These are phyloP conservation scores for Aristolochia californica DNA, from an alignment of 164 flowering plant species.

Conservation along the genomic window DNA sequence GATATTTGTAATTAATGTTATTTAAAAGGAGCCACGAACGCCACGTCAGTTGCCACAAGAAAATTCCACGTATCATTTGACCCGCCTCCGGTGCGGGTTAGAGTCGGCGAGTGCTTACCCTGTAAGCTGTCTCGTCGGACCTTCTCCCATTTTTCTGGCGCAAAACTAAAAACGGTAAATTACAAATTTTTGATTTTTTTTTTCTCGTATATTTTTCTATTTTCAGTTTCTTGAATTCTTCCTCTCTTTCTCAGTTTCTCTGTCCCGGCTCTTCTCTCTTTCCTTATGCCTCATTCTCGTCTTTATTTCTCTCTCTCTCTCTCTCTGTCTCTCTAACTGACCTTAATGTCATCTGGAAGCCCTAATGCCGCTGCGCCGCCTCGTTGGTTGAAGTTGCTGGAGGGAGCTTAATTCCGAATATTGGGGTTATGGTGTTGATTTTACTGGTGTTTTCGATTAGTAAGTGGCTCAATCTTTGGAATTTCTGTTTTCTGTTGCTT, in stretches of 20 bases:
- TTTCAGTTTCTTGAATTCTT: not conserved
- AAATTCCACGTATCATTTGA: conserved; percentile 11
- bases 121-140: conserved; percentile 6
- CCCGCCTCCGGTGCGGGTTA: not conserved
- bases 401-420: not conserved
- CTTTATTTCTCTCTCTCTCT: not conserved
- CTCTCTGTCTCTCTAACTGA: conserved; percentile 6
- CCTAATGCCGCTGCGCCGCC: conserved; percentile 25
- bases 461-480: too few relatives aligned
- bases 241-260: not conserved
- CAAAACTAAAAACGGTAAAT: not conserved
- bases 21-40: not conserved
- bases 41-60: conserved; percentile 13
- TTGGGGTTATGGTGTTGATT: not conserved
- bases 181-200: not conserved
- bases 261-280: not conserved
- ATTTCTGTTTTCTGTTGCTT: too few relatives aligned
- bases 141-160: conserved; percentile 8
- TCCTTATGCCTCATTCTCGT: not conserved
- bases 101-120: not conserved
- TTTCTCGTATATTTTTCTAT: not conserved
- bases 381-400: not conserved
- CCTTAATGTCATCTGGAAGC: conserved; percentile 19
- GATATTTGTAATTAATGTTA: too few relatives aligned
- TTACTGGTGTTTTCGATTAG: too few relatives aligned